Evolutionary conservation across 2,329 filamentous ascomycete genomes (phyloP), one percentile per base, ranked within the genome.

Genomic region (Cadophora gregata): DNA sequence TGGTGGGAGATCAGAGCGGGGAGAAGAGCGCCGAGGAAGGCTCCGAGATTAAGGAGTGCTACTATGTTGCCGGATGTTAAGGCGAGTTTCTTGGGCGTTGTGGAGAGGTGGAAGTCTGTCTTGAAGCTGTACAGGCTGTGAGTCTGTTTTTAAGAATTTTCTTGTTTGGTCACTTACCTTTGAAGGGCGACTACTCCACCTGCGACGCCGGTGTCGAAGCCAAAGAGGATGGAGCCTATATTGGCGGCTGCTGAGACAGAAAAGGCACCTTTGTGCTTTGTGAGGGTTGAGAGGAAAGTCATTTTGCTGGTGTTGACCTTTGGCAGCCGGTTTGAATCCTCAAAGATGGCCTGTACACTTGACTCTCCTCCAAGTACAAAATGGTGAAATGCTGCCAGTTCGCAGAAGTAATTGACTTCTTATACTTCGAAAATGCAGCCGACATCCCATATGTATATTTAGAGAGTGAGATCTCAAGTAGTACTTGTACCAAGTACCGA

Each of bases 11-110:
- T 61, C 0, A 82, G 80, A 77, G 81, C 84, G 66, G 83, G 79
- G 50, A 79, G 70, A 64, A 85, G 80, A 67, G 82, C 84, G n/a
- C 82, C 83, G 24, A 83, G 79, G 65, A 86, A 82, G 29, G 83
- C 82, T 27, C 83, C 83, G 16, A 82, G 80, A 69, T 85, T 83
- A 60, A 85, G 82, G 29, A 85, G 80, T 0, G 81, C 80, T 24
- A 84, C 81, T 42, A 81, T 80, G 59, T 84, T 81, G 8, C 64
- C 67, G 8, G 69, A 67, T 27, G 71, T 60, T 33, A 67, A 58
- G 42, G 66, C 65, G 16, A 67, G 67, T 21, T 31, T 56, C 33
- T 45, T 27, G 45, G 53, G 62, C 24, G 59, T 62, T 9, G 63
- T 67, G 16, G 68, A 68, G 56, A 71, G 66, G 25, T 66, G 55